Base-by-base conservation (phyloP, 331 rosid genomes). In the Stylosanthes scabra region DNA sequence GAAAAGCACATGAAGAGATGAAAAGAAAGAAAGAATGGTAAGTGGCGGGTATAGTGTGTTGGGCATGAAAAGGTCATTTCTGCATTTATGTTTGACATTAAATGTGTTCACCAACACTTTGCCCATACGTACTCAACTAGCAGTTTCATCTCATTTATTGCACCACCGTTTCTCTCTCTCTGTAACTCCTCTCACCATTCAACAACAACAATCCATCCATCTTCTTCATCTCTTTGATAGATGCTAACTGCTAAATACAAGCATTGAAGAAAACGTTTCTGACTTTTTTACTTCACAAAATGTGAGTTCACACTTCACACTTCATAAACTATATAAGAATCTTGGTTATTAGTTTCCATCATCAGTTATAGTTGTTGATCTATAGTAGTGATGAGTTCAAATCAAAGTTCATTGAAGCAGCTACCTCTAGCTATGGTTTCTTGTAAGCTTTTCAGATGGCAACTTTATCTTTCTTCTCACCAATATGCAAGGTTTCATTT, bases 41-140 rank as follows among this genome's bases (percentile, higher is more conserved):
- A 31, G 37, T 31, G 37, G 37, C 5, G 37, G 3, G 5, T 13
- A 51, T 68, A 65, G 75, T 74, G 25, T 20, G 25, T 60, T 75
- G 66, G 80, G 81, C 89, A 82, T 82, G 90, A 81, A 87, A 85
- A 82, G 56, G 82, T 82, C 59, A 78, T 52, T 51, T 49, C 14
- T 57, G 85, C 93, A 90, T 86, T 90, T 58, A 90, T 87, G 37
- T 85, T 61, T 74, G 70, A 78, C 90, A 90, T 83, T 90, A 85
- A 87, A 39, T 87, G 90, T 40, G 49, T 70, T 85, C 92, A 89
- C 87, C 96, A 63, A 82, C 78, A 62, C 84, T 41, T 11, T 10
- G 67, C 79, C 81, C 65, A 63, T 50, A 20, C 70, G 52, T 40
- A 69, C 89, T 80, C 82, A 84, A 80, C 63, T 31, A 59, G 86